Conservation (phyloP, 148 eudicot species). For the Pharnaceum exiguum region DNA sequence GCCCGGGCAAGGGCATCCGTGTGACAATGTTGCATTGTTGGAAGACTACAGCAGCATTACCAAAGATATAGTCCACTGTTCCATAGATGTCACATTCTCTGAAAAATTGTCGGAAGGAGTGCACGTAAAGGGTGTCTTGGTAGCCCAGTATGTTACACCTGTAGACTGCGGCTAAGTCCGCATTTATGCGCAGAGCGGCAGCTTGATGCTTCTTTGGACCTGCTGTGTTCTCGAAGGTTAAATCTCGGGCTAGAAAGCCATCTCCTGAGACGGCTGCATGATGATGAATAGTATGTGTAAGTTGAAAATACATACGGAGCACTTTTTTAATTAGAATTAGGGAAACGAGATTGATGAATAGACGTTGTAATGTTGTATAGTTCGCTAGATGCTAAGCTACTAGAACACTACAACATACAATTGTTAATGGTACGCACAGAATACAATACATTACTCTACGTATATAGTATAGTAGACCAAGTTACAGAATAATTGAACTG, state of each 20-base stretch:
- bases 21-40: slow-evolving; percentile 74
- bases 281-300: neutral
- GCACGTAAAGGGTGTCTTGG: slow-evolving; percentile 93
- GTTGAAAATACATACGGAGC: neutral
- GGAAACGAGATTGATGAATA: neutral
- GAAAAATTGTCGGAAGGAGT: slow-evolving; percentile 84
- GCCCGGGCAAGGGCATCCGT: slow-evolving; percentile 67
- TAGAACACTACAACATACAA: too few species aligned
- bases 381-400: too few species aligned
- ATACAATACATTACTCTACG: too few species aligned
- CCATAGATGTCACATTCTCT: slow-evolving; percentile 87
- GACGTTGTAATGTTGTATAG: too few species aligned
- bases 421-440: too few species aligned
- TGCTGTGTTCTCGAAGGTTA: slow-evolving; percentile 70
- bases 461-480: too few species aligned
- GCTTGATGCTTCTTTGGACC: slow-evolving; percentile 83
- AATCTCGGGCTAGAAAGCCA: slow-evolving; percentile 89
- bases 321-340: neutral
- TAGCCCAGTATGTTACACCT: slow-evolving; percentile 61
- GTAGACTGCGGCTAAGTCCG: slow-evolving; percentile 74
- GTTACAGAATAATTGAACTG: too few species aligned
- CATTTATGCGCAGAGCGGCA: slow-evolving; percentile 79
- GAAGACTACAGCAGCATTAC: slow-evolving; percentile 82
- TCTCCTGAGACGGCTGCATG: slow-evolving; percentile 76
- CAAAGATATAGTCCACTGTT: slow-evolving; percentile 84